Evolutionary conservation across 1,284 basidiomycete species (phyloP).

Genomic region (Coriolopsis trogii): DNA sequence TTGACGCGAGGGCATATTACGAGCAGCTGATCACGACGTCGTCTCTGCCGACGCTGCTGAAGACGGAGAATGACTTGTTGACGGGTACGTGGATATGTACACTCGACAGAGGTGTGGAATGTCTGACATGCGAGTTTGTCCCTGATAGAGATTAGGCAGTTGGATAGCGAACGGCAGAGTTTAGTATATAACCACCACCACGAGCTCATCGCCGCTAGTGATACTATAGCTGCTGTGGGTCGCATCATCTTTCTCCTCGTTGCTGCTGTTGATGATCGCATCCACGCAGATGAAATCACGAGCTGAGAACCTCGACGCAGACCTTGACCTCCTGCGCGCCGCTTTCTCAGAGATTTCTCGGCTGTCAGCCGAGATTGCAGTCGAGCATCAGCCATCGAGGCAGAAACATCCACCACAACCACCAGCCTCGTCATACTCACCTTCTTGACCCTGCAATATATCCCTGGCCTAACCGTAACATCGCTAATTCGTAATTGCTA

Average conservation of each 20-base stretch:
- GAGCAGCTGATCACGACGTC: conserved; percentile 83
- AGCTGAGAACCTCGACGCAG: conserved; percentile 79
- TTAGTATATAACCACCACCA: conserved; percentile 95
- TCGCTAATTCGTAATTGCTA: not conserved
- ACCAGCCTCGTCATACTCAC: not conserved
- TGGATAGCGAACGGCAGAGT: conserved; percentile 88
- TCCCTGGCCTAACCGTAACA: not conserved
- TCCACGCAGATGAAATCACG: conserved; percentile 75
- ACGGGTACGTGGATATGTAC: conserved; percentile 46
- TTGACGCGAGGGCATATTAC: conserved; percentile 82
- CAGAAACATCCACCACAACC: conserved; percentile 1
- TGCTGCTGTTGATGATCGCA: conserved; percentile 1
- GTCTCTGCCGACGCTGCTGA: conserved; percentile 70
- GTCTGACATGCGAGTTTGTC: conserved; percentile 1
- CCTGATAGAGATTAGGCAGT: conserved; percentile 75
- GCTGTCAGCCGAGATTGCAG: conserved; percentile 67
- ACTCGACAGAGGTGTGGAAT: not conserved
- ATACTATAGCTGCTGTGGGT: conserved; percentile 84
- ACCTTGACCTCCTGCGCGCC: conserved; percentile 77
- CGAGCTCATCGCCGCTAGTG: conserved; percentile 89
- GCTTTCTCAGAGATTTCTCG: conserved; percentile 87
- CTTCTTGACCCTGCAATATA: not conserved
- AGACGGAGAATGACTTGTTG: conserved; percentile 77
- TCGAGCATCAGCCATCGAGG: conserved; percentile 17
- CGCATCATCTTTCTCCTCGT: not conserved